Base-by-base conservation (phyloP, 2,329 filamentous ascomycete genomes). In the Aspergillus sclerotialis region DNA sequence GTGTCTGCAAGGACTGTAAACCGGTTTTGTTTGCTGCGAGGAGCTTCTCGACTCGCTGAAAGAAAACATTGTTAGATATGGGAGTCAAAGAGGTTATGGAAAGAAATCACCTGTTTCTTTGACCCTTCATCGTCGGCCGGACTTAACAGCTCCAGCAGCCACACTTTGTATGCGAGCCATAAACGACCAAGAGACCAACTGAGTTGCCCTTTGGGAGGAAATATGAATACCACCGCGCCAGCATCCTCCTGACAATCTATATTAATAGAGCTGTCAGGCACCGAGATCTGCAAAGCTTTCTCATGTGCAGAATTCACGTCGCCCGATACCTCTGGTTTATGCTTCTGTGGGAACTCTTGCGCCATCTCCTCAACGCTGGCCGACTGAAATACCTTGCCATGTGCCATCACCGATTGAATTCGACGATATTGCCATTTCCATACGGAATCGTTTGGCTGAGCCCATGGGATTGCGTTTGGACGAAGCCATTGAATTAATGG, bases 401-500 rank as follows among this genome's bases (percentile, higher is more conserved):
- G 32, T 7, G 37, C 16, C 14, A 52, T 42, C 4, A 43, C 43
- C 9, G 36, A 39, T 24, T 52, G 49, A 2, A 53, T 40, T 1
- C 49, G 40, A 21, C 49, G 43, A 31, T 47, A 45, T 26, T 54
- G 48, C 49, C 50, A 53, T 32, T 40, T 45, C 16, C 27, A 33
- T 8, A 35, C 36, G 4, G 24, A 25, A 1, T 24, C 2, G 13
- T 32, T 25, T 32, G 34, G 34, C 1, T 29, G 18, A 5, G 27
- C 18, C 50, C 48, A 52, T 1, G 40, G 39, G 11, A 25, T 12
- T n/a, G 39, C 42, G 28, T 36, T 34, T 11, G 48, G 48, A 2
- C 49, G 48, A 6, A 54, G 33, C 49, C 49, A 54, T 32, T 30
- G 36, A 15, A 54, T 49, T 10, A 53, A 25, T 4, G 49, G 50